Evolutionary conservation across 352 stramenopile genomes (phyloP).

Genomic region (Phytophthora nicotianae): DNA sequence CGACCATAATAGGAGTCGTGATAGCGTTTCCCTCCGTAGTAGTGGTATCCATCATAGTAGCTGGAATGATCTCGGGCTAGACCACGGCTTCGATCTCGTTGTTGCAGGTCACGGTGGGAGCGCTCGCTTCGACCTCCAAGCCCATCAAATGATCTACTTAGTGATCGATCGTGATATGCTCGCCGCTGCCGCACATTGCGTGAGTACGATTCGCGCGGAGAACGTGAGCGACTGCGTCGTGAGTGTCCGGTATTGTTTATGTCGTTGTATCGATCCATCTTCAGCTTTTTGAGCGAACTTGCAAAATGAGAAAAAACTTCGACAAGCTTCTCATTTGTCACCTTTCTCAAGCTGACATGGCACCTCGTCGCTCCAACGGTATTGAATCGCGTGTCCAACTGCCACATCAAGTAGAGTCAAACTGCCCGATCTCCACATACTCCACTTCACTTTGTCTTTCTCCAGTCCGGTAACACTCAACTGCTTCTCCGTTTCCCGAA

Average conservation of each 20-base stretch:
- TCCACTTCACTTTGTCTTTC: conserved; percentile 26
- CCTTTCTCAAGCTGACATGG: conserved; percentile 15
- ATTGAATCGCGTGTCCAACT: conserved; percentile 26
- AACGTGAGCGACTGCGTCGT: not conserved
- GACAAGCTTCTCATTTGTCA: conserved; percentile 5
- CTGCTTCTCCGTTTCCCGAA: not conserved
- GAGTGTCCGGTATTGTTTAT: not conserved
- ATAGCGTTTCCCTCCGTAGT: not conserved
- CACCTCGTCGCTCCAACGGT: conserved; percentile 20
- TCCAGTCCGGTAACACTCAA: conserved; percentile 3
- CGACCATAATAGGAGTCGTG: not conserved
- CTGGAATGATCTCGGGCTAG: not conserved
- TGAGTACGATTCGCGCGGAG: not conserved
- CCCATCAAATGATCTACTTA: not conserved
- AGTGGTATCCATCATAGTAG: not conserved
- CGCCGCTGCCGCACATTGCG: not conserved
- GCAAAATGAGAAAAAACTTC: not conserved
- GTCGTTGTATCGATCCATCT: not conserved
- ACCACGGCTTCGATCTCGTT: conserved; percentile 2
- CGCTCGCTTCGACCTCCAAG: not conserved
- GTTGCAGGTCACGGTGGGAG: not conserved
- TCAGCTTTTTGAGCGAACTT: not conserved
- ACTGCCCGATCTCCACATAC: not conserved
- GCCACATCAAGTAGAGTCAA: conserved; percentile 7
- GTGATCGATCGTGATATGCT: not conserved